Conservation (phyloP, 2,329 filamentous ascomycete genomes). For the Aureobasidium melanogenum region DNA sequence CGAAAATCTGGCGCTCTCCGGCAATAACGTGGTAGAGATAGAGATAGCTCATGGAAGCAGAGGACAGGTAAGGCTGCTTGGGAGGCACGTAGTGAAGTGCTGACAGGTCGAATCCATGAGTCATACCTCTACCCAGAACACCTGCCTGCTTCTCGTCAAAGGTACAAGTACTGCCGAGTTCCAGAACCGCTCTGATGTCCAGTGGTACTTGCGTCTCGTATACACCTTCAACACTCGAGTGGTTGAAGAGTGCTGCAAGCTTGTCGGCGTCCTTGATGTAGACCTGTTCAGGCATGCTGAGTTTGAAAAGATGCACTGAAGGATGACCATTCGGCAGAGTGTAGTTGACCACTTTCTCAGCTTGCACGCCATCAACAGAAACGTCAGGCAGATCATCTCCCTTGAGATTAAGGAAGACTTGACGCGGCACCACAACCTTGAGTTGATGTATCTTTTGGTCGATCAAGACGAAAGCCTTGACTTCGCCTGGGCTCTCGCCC, state of each 20-base stretch:
- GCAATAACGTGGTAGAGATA: constrained; percentile 89
- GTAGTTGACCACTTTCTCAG: constrained; percentile 88
- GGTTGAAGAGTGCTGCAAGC: constrained; percentile 74
- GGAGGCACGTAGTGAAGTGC: constrained; percentile 59
- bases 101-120: constrained; percentile 83
- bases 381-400: constrained; percentile 80
- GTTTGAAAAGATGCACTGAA: constrained; percentile 87
- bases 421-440: constrained; percentile 80
- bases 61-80: constrained; percentile 67
- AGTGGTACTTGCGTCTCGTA: constrained; percentile 92
- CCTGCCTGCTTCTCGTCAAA: constrained; percentile 87
- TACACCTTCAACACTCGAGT: constrained; percentile 90
- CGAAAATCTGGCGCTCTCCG: constrained; percentile 87
- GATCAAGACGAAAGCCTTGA: constrained; percentile 83
- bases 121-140: constrained; percentile 83
- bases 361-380: constrained; percentile 73
- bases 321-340: constrained; percentile 91
- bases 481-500: constrained; percentile 76
- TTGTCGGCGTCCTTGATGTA: constrained; percentile 81
- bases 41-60: constrained; percentile 68
- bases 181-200: constrained; percentile 75
- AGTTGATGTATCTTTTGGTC: constrained; percentile 83
- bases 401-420: constrained; percentile 88
- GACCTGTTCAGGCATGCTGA: constrained; percentile 79
- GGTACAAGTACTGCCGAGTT: constrained; percentile 82